These are phyloP conservation scores for Crithidia acanthocephali DNA, from an alignment of 208 protist species.

Conservation along the genomic window DNA sequence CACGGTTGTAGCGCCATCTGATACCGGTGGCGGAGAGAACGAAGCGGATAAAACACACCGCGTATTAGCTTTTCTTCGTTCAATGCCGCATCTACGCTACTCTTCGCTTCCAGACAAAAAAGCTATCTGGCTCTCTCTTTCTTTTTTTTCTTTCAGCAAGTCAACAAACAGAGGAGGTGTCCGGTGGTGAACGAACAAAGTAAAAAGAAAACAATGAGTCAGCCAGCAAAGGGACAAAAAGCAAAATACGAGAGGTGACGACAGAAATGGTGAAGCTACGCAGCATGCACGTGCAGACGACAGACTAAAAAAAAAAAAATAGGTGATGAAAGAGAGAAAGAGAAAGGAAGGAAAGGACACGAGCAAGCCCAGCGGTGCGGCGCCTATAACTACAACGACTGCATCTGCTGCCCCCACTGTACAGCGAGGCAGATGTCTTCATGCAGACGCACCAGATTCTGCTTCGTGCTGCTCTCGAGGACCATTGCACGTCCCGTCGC, in stretches of 20 bases:
- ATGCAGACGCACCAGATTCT: slow-evolving; percentile 63
- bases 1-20: too few species aligned
- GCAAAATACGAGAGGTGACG: too few species aligned
- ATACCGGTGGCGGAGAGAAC: too few species aligned
- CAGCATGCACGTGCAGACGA: slow-evolving; percentile 5
- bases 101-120: too few species aligned
- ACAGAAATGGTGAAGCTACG: too few species aligned
- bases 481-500: slow-evolving; percentile 31
- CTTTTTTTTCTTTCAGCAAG: too few species aligned
- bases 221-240: not conserved
- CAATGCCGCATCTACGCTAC: too few species aligned
- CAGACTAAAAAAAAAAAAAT: slow-evolving; percentile 12
- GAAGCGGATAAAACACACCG: too few species aligned
- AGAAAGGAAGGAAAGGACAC: slow-evolving; percentile 2
- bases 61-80: not conserved
- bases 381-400: too few species aligned
- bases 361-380: too few species aligned
- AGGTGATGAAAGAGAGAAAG: not conserved
- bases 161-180: not conserved
- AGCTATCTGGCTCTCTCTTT: too few species aligned
- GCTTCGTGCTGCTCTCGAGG: slow-evolving; percentile 57
- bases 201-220: slow-evolving; percentile 13
- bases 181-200: not conserved
- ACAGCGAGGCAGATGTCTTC: slow-evolving; percentile 70
- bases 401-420: slow-evolving; percentile 55